Evolutionary conservation across 169 alveolate species (phyloP), one percentile per base, ranked within the genome.

Genomic region (Eimeria sp.): DNA sequence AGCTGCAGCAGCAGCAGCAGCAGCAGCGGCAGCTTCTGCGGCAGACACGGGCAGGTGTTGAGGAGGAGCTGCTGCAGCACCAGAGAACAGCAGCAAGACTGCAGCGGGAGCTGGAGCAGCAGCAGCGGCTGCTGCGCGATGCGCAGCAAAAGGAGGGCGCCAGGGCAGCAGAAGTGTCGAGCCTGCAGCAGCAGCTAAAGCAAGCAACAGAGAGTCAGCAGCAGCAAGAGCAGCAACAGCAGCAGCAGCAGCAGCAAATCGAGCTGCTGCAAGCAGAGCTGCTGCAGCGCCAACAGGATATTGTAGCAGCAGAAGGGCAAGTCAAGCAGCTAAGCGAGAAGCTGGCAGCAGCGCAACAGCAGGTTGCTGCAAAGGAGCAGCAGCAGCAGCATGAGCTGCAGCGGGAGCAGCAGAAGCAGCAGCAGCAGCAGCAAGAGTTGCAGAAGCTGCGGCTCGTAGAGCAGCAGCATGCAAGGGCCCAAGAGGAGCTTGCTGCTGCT

Each of bases 401-500:
- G 61, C 57, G 45, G 80, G 80, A 84, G 49, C 92, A 14, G 43
- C 80, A 49, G 92, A 76, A 58, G 92, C 92, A 84, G 80, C 72
- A 84, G 78, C 92, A 84, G 78, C 92, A 84, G 78, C 92, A 84
- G 92, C 92, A 61, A 45, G 92, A 61, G 92, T 78, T 84, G 61
- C 92, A 84, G 80, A 25, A 61, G 80, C 92, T 84, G 6, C 34
- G 49, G 0, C 14, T 57, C 40, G 30, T 84, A 1, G 78, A 84
- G 76, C 92, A 58, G 92, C 92, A 84, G 92, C 92, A 84, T 7
- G 58, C 92, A 16, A 84, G 63, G 63, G 20, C 92, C 11, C 34
- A 61, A n/a, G 92, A 57, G 92, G 92, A 84, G 57, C 92, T 84
- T 84, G 75, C 92, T 61, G 80, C 92, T 84, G 92, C 92, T 27